A percentile compares a stretch with the other conserved stretches of the same genome.
Evolutionary conservation across 176 grass and related monocot species (phyloP).

Genomic region (Cymbopogon citratus): DNA sequence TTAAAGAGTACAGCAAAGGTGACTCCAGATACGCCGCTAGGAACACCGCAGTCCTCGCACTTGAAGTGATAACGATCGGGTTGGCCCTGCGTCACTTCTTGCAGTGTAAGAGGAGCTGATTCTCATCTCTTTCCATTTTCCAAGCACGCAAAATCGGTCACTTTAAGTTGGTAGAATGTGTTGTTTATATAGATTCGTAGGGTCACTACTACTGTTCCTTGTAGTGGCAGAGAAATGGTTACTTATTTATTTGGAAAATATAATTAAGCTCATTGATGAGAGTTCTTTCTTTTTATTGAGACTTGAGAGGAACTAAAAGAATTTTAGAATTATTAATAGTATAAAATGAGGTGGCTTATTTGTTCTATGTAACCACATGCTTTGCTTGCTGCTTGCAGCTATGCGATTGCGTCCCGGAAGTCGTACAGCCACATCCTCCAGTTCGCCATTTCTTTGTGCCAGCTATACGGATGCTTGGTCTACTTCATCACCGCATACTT

Average conservation of each 20-base stretch:
- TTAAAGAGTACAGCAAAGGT: conserved; percentile 91
- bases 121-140: neutral
- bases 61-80: conserved; percentile 68
- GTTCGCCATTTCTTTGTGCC: conserved; percentile 53
- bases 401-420: conserved; percentile 7
- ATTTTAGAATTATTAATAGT: too few species aligned
- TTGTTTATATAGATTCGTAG: too few species aligned
- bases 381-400: conserved; percentile 8
- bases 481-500: conserved; percentile 82
- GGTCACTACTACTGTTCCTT: too few species aligned
- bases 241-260: too few species aligned
- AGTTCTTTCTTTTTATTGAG: too few species aligned
- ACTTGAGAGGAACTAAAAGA: too few species aligned
- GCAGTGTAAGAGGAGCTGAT: conserved; percentile 32
- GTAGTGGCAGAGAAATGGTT: too few species aligned
- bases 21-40: conserved; percentile 79
- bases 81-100: conserved; percentile 71
- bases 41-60: conserved; percentile 49
- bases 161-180: too few species aligned
- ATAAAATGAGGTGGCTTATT: too few species aligned
- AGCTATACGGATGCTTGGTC: conserved; percentile 68
- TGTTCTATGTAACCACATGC: too few species aligned
- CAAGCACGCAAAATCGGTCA: too few species aligned
- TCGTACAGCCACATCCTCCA: conserved; percentile 69
- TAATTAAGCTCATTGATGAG: too few species aligned